These are phyloP conservation scores for Euphorbia lathyris DNA, from an alignment of 345 rosid genomes.

Conservation along the genomic window DNA sequence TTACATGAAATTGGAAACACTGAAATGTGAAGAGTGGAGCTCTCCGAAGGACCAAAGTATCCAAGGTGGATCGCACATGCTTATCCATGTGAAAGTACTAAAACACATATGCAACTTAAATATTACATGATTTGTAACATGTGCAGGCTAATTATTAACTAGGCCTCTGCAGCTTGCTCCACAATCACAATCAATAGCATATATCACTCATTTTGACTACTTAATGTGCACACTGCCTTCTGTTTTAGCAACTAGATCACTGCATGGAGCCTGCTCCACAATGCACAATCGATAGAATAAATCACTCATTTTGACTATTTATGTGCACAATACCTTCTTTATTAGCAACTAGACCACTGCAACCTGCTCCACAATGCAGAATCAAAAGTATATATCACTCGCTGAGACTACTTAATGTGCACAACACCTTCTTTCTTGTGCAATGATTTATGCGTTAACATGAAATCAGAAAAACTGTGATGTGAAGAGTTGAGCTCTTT, in stretches of 20 bases:
- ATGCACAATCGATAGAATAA: neutral
- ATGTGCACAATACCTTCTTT: no score
- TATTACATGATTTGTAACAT: neutral
- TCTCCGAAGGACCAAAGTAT: neutral
- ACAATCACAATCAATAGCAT: neutral
- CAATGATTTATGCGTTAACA: neutral
- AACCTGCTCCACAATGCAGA: no score
- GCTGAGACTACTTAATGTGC: neutral
- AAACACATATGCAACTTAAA: neutral
- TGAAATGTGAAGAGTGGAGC: neutral
- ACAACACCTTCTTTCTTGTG: neutral
- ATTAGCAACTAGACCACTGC: no score
- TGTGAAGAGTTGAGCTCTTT: neutral
- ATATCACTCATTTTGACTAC: neutral
- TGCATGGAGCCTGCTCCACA: no score
- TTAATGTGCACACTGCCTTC: no score
- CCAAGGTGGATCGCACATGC: neutral
- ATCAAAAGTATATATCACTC: no score
- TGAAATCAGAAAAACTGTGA: neutral
- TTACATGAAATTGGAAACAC: neutral
- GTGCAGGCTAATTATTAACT: neutral
- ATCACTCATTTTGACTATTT: no score
- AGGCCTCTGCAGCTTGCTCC: neutral
- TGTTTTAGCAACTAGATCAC: no score
- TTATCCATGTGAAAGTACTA: no score